These are phyloP conservation scores for Sordariomycetes sp. DNA, from an alignment of 2,329 filamentous ascomycete species.

Conservation along the genomic window DNA sequence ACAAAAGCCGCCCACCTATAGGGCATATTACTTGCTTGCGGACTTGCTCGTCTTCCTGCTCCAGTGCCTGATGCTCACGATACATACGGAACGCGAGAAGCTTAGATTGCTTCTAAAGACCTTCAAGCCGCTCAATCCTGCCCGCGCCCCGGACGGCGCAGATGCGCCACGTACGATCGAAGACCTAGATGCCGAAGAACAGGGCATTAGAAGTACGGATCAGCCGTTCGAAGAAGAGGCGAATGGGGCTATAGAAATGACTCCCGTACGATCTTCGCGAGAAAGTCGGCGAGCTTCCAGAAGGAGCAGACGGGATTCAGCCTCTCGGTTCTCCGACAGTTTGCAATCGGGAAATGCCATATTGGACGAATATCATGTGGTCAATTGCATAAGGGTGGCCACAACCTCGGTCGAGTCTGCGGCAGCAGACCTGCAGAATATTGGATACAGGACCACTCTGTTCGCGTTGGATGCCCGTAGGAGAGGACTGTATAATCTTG, in stretches of 20 bases:
- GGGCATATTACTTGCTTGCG: slow-evolving; percentile 42
- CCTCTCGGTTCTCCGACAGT: too few species aligned
- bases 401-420: slow-evolving; percentile 37
- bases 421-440: slow-evolving; percentile 41
- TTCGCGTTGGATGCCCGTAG: slow-evolving; percentile 38
- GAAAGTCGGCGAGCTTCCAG: too few species aligned
- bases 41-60: slow-evolving; percentile 47
- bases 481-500: too few species aligned
- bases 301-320: slow-evolving; percentile 12
- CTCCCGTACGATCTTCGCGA: too few species aligned
- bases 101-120: slow-evolving; percentile 38
- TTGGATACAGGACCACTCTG: slow-evolving; percentile 44
- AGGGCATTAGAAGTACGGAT: slow-evolving; percentile 32
- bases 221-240: slow-evolving; percentile 20
- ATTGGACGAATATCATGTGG: slow-evolving; percentile 42
- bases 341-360: slow-evolving; percentile 46
- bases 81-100: slow-evolving; percentile 51
- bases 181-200: slow-evolving; percentile 48
- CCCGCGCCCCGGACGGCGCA: slow-evolving; percentile 11
- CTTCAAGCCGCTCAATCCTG: slow-evolving; percentile 20
- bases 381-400: slow-evolving; percentile 38
- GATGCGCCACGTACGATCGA: slow-evolving; percentile 27
- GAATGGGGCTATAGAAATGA: too few species aligned
- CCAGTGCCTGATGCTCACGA: slow-evolving; percentile 56
- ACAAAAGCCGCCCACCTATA: slow-evolving; percentile 51